A percentile compares a stretch with the other conserved stretches of the same genome.
phyloP scores from a whole-genome alignment of 2,329 filamentous ascomycete species.

The Paecilomyces niveus region DNA sequence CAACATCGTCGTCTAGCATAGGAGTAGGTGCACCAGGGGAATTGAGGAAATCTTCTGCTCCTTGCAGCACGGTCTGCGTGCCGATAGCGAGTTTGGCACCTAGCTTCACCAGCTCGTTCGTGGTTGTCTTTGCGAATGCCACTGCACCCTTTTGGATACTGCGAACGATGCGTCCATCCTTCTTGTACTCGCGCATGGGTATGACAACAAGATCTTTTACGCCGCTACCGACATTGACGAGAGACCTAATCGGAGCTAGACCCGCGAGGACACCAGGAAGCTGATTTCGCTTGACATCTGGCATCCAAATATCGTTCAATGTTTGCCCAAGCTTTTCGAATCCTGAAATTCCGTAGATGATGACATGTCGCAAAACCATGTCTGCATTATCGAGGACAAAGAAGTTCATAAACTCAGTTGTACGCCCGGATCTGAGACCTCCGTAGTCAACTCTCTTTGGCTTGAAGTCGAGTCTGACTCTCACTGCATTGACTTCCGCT shows the following conservation, averaged over 20 bases:
- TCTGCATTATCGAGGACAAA: conserved; percentile 83
- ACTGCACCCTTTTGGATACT: conserved; percentile 86
- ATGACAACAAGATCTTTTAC: conserved; percentile 81
- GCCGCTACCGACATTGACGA: conserved; percentile 86
- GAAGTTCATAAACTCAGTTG: conserved; percentile 99
- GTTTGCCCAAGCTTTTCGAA: conserved; percentile 86
- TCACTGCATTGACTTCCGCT: conserved; percentile 76
- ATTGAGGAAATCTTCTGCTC: conserved; percentile 70
- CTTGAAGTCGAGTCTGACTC: conserved; percentile 89
- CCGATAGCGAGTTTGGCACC: conserved; percentile 92
- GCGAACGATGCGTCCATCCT: conserved; percentile 85
- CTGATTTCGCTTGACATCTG: conserved; percentile 83
- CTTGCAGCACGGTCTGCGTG: conserved; percentile 86
- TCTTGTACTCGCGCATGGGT: conserved; percentile 85
- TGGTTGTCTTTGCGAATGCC: conserved; percentile 87
- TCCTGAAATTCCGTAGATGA: conserved; percentile 84
- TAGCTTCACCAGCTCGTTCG: conserved; percentile 86
- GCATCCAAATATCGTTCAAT: conserved; percentile 94
- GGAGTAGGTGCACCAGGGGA: conserved; percentile 24
- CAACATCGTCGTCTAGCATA: conserved; percentile 48
- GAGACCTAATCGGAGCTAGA: conserved; percentile 76
- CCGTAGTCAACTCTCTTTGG: conserved; percentile 96
- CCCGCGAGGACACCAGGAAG: conserved; percentile 83
- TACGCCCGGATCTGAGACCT: conserved; percentile 83
- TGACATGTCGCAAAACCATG: conserved; percentile 78